Percentiles rank a stretch among this genome's conserved stretches.
These are phyloP conservation scores for Earliella scabrosa DNA, from an alignment of 1,284 basidiomycete species.

Conservation along the genomic window DNA sequence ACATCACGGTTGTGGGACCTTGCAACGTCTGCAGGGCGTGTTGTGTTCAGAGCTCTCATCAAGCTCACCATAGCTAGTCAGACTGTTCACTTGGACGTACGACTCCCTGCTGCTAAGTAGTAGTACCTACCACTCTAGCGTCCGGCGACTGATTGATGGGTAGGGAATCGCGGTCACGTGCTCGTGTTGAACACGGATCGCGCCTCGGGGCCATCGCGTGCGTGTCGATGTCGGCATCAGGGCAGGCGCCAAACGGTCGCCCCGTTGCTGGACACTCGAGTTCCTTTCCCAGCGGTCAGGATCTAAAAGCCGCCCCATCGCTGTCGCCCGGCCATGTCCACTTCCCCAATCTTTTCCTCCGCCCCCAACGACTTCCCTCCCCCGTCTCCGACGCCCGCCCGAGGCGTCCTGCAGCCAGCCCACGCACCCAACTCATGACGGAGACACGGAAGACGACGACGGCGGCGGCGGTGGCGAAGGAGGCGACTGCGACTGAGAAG, in stretches of 20 bases:
- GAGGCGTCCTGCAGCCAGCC: not conserved
- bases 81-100: no score
- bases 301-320: not conserved
- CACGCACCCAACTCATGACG: not conserved
- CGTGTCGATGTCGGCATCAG: slow-evolving; percentile 7
- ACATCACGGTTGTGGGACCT: no score
- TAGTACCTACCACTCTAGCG: no score
- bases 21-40: no score
- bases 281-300: not conserved
- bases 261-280: not conserved
- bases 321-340: not conserved
- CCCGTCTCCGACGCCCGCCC: not conserved
- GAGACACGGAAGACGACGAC: not conserved
- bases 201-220: no score
- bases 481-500: not conserved
- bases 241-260: slow-evolving; percentile 1
- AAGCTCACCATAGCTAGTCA: no score
- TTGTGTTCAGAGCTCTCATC: no score
- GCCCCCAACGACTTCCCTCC: slow-evolving; percentile 2
- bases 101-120: no score
- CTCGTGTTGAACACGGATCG: slow-evolving; percentile 13
- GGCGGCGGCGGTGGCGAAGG: not conserved
- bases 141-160: no score
- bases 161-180: slow-evolving; percentile 25
- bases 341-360: not conserved